Percentiles rank a stretch among this genome's conserved stretches.
Evolutionary conservation across 176 grass and related monocot species (phyloP).

Genomic region (Cenchrus purpureus): DNA sequence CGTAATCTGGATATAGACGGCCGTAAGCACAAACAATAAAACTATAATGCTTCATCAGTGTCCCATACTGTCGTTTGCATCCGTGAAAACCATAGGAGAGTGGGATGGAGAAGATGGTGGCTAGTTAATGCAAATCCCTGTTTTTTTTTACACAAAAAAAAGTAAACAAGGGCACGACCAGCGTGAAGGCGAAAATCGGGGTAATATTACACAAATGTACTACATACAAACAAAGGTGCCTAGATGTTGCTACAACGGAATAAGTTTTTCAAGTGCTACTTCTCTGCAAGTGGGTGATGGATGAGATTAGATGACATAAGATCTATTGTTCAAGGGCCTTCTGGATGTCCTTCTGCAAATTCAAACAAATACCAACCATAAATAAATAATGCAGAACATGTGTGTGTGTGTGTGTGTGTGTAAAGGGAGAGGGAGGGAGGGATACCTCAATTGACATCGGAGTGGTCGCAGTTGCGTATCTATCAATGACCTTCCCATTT

Average conservation of each 20-base stretch:
- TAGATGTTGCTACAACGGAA: constrained; percentile 16
- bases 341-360: constrained; percentile 76
- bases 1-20: background rate
- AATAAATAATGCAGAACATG: constrained; percentile 14
- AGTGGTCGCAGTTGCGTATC: constrained; percentile 60
- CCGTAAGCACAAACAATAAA: background rate
- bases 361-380: constrained; percentile 26
- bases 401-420: no score
- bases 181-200: background rate
- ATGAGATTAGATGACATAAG: background rate
- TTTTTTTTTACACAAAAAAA: background rate
- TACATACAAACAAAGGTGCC: background rate
- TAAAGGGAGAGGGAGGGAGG: background rate
- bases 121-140: constrained; percentile 8
- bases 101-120: background rate
- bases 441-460: constrained; percentile 77
- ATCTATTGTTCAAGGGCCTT: constrained; percentile 64
- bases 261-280: background rate
- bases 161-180: background rate
- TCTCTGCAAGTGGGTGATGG: constrained; percentile 27
- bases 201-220: constrained; percentile 21
- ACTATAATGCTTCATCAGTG: background rate
- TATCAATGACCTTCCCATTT: constrained; percentile 77
- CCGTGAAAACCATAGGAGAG: background rate
- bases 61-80: background rate